Conservation (phyloP, 1,284 basidiomycete genomes). For the Fomes fomentarius region DNA sequence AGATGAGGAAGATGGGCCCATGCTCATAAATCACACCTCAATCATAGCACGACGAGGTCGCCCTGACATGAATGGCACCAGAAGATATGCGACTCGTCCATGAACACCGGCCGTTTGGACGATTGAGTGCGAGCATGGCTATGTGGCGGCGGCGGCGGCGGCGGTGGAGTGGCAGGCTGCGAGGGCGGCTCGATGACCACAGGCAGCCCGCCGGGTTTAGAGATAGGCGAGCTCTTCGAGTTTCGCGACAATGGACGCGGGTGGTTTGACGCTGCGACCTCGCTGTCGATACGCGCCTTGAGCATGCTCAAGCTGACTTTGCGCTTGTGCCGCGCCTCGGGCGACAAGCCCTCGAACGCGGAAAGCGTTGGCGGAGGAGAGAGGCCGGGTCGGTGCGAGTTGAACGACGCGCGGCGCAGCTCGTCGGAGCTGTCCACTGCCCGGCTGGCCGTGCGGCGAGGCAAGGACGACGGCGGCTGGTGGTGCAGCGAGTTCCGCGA, state of each 20-base stretch:
- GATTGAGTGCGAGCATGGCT: slow-evolving; percentile 12
- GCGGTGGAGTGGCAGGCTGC: slow-evolving; percentile 18
- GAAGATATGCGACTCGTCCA: slow-evolving; percentile 84
- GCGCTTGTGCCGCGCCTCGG: slow-evolving; percentile 82
- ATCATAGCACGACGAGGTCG: slow-evolving; percentile 75
- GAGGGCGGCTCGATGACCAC: slow-evolving; percentile 33
- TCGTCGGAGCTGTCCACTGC: slow-evolving; percentile 46
- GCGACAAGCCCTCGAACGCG: slow-evolving; percentile 51
- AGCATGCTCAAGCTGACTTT: slow-evolving; percentile 86
- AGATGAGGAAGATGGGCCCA: too few species aligned
- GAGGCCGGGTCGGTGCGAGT: slow-evolving; percentile 43
- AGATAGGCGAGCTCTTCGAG: slow-evolving; percentile 38
- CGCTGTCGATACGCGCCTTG: slow-evolving; percentile 86
- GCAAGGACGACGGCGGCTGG: slow-evolving; percentile 20
- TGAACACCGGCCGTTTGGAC: slow-evolving; percentile 60
- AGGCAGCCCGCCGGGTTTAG: slow-evolving; percentile 27
- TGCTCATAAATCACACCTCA: too few species aligned
- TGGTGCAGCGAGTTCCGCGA: slow-evolving; percentile 43
- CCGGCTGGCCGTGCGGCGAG: slow-evolving; percentile 55
- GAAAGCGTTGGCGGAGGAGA: slow-evolving; percentile 41
- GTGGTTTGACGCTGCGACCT: slow-evolving; percentile 50
- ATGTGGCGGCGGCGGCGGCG: too few species aligned
- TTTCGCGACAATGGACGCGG: slow-evolving; percentile 49
- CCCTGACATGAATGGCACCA: slow-evolving; percentile 83
- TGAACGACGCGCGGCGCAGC: slow-evolving; percentile 50